phyloP scores from a whole-genome alignment of 2,329 filamentous ascomycete genomes.

The Aspergillus clavatus region DNA sequence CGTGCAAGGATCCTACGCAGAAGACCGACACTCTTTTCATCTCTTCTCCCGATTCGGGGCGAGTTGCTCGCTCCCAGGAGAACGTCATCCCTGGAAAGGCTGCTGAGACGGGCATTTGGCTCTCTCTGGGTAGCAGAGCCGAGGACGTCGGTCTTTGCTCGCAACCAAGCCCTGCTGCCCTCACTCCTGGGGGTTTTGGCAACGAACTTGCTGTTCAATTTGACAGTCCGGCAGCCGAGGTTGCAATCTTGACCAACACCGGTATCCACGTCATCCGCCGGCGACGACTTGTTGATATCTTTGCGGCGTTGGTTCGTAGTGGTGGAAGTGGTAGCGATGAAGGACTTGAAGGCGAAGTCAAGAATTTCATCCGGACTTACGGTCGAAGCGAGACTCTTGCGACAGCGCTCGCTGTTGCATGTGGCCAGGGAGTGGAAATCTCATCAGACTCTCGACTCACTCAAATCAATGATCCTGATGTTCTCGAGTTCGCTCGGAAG shows the following conservation, averaged over 20 bases:
- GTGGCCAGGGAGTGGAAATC: conserved; percentile 82
- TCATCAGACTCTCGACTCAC: conserved; percentile 66
- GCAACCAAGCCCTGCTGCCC: conserved; percentile 64
- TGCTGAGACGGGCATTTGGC: conserved; percentile 74
- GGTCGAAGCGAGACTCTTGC: conserved; percentile 85
- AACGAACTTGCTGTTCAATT: conserved; percentile 98
- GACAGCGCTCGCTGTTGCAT: conserved; percentile 88
- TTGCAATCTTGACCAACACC: conserved; percentile 86
- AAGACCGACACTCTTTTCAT: conserved; percentile 70
- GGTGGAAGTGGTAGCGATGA: conserved; percentile 62
- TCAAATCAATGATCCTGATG: conserved; percentile 71
- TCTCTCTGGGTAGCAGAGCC: conserved; percentile 67
- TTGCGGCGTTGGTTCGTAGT: conserved; percentile 73
- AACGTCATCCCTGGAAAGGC: conserved; percentile 56
- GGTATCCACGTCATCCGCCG: conserved; percentile 83
- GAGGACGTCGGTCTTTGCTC: conserved; percentile 77
- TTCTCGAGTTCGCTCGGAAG: conserved; percentile 76
- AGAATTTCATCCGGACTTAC: conserved; percentile 78
- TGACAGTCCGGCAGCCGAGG: conserved; percentile 72
- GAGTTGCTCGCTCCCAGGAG: conserved; percentile 59
- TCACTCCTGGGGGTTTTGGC: conserved; percentile 72
- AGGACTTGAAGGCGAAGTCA: conserved; percentile 73
- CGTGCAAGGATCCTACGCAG: conserved; percentile 57
- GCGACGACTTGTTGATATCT: conserved; percentile 82
- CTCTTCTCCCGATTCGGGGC: conserved; percentile 79